Evolutionary conservation across 176 grass and related monocot genomes (phyloP), one percentile per base, ranked within the genome.

Genomic region (Puccinellia tenuiflora): DNA sequence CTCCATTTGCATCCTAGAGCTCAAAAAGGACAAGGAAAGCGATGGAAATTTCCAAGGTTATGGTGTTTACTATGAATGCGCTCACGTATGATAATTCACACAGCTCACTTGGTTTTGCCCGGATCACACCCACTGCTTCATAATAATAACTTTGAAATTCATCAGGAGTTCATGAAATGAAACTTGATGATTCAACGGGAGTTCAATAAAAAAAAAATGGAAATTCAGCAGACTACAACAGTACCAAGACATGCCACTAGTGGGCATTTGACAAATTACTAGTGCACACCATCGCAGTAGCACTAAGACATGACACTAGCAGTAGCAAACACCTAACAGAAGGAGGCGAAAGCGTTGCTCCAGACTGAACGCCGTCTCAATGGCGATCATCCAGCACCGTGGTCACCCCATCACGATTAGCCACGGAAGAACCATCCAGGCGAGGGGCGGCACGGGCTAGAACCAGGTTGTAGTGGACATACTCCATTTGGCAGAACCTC

Each of bases 391-490:
- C 71, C 29, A 89, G 67, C 37, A 69, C 66, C 11, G 22, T 5
- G 20, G 48, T 76, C 13, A 61, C 20, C 78, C 25, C 75, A 48
- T 25, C 52, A 33, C 47, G 51, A 51, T 43, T 1, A n/a, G 1
- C 62, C 0, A 43, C 22, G 24, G 62, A 76, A 26, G 72, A 17
- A 42, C 83, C 88, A 0, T 46, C 7, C 46, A 81, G 4, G 16
- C 30, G 6, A 1, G 81, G 72, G 25, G n/a, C 30, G 3, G 73
- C 51, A 21, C 3, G 11, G 2, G 12, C 12, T 5, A 94, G 81
- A 21, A 21, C 28, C 34, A 80, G 81, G 45, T 91, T 98, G 84
- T 91, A 88, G 86, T 85, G 69, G 50, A 93, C 39, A 16, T 92
- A 90, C 83, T 91, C 95, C 56, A 74, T 76, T 0, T 88, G 73